Evolutionary conservation across 2,329 filamentous ascomycete genomes (phyloP).

Genomic region (Atkinsonella hypoxylon): DNA sequence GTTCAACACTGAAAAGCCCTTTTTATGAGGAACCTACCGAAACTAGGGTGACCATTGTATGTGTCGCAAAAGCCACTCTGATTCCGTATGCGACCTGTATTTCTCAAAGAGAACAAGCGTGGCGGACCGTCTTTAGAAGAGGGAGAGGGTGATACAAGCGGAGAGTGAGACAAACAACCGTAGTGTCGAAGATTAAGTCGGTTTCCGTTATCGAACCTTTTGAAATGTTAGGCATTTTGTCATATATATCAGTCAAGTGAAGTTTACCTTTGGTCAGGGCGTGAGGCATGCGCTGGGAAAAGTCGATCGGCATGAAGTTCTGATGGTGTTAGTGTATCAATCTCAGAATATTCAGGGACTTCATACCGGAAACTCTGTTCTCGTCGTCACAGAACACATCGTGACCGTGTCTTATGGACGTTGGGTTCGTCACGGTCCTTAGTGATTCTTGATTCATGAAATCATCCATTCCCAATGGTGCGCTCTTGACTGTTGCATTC

Average conservation of each 20-base stretch:
- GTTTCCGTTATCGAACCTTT: conserved; percentile 22
- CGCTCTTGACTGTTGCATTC: conserved; percentile 11
- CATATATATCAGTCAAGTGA: neutral
- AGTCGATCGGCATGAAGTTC: conserved; percentile 14
- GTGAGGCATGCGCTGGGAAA: conserved; percentile 10
- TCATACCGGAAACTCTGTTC: conserved; percentile 14
- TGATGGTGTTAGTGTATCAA: conserved; percentile 12
- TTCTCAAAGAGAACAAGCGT: conserved; percentile 14
- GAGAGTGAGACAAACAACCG: conserved; percentile 26
- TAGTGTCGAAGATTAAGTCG: conserved; percentile 24
- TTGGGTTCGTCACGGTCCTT: neutral
- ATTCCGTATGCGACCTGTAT: conserved; percentile 11
- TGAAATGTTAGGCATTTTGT: conserved; percentile 5
- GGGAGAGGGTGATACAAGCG: conserved; percentile 24
- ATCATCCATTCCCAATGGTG: conserved; percentile 8
- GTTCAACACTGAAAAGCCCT: neutral
- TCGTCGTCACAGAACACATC: conserved; percentile 22
- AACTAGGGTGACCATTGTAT: conserved; percentile 4
- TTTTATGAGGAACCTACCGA: conserved; percentile 3
- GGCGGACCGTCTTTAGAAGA: conserved; percentile 16
- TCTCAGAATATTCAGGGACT: neutral
- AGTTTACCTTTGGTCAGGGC: conserved; percentile 16
- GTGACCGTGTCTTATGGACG: conserved; percentile 12
- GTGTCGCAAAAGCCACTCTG: conserved; percentile 7
- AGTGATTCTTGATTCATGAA: neutral